Base-by-base conservation (phyloP, 352 stramenopile species). In the Halophytophthora batemanensis region DNA sequence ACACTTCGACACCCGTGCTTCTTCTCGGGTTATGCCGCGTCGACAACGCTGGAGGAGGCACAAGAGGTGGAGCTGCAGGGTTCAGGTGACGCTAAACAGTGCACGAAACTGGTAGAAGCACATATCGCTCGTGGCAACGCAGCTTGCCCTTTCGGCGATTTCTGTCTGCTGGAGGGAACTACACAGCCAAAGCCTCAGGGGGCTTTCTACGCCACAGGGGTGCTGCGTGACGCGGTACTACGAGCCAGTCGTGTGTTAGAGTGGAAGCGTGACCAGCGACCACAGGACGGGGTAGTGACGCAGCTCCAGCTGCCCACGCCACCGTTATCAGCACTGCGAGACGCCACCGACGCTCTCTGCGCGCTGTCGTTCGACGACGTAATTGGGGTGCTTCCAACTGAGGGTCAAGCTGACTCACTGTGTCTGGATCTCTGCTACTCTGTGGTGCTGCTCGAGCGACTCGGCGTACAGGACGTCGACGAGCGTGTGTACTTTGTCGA, bases 381-480 rank as follows among this genome's bases (percentile, higher is more conserved):
- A 22, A 46, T 46, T 19, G 39, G 4, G 25, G 25, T 31, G 25
- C 4, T 31, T 4, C 25, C 25, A 8, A 31, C 25, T 10, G 25
- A 31, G 25, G 25, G 25, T 31, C 25, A 31, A 8, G 25, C 56
- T 7, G 68, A 39, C 41, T 33, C 52, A 18, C 59, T 73, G 25
- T 90, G 80, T 19, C 69, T 88, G 21, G 75, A 90, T 37, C 23
- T 88, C 18, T 86, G 80, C 64, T 74, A 87, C 42, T 58, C 64
- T 7, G 55, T 87, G 37, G 77, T 85, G n/a, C 39, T 90, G 14
- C 55, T 90, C 2, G 53, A 83, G 41, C 64, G 73, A 33, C 60
- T 90, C 38, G 75, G 75, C 15, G 46, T 88, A 13, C 58, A 74
- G 18, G 64, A 78, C n/a, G 52, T 48, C 31, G 75, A 86, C 31